phyloP scores from a whole-genome alignment of 1,139 yeast genomes.

The Scheffersomyces lignicola region DNA sequence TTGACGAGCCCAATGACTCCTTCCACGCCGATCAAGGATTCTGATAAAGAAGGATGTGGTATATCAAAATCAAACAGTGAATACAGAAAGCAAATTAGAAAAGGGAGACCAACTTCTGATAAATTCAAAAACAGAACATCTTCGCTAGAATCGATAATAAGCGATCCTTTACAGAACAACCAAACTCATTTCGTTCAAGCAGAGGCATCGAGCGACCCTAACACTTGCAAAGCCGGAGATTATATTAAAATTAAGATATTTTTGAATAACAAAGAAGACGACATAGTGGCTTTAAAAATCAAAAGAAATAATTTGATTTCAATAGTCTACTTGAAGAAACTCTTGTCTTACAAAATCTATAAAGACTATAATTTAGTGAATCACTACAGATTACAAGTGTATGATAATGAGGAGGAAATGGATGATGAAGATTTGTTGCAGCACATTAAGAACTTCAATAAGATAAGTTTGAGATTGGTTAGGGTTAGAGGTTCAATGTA shows the following conservation, averaged over 20 bases:
- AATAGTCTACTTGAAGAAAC: constrained; percentile 29
- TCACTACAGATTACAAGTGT: constrained; percentile 28
- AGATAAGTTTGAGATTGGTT: constrained; percentile 29
- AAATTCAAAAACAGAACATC: background rate
- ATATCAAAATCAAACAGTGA: background rate
- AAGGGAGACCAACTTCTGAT: background rate
- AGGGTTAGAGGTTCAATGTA: constrained; percentile 17
- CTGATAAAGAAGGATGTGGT: constrained; percentile 1
- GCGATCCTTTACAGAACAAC: constrained; percentile 1
- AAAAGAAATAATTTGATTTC: constrained; percentile 27
- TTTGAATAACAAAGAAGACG: constrained; percentile 32
- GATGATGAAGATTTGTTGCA: constrained; percentile 24
- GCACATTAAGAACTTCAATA: constrained; percentile 23
- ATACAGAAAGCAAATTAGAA: constrained; percentile 2
- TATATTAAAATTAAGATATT: constrained; percentile 32
- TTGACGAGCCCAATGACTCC: background rate
- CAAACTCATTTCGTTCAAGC: background rate
- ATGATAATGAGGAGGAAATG: constrained; percentile 11
- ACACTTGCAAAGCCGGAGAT: constrained; percentile 12
- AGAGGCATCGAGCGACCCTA: background rate
- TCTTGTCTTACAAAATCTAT: constrained; percentile 34
- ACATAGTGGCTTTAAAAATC: constrained; percentile 32
- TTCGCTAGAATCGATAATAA: constrained; percentile 1
- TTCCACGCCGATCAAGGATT: background rate
- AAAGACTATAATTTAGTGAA: constrained; percentile 30